Evolutionary conservation across 768 basidiomycete species (phyloP).

Genomic region (Naematelia aurantialba): DNA sequence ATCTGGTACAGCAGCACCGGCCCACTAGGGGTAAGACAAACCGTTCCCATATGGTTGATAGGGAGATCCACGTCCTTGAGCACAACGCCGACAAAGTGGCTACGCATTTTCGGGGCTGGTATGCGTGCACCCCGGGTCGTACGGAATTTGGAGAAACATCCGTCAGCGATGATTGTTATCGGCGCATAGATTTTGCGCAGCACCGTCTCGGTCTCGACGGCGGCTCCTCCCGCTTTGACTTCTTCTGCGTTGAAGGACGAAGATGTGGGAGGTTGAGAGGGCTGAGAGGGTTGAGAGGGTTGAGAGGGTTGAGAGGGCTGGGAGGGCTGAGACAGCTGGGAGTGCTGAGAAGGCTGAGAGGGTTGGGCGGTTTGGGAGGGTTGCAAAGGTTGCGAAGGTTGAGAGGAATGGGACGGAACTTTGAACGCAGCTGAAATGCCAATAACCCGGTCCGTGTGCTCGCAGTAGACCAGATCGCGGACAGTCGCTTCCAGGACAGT

Average conservation of each 20-base stretch:
- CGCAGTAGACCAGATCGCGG: constrained; percentile 51
- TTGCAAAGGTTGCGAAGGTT: too few species aligned
- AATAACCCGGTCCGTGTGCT: constrained; percentile 61
- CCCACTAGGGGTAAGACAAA: constrained; percentile 75
- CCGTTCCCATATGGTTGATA: constrained; percentile 60
- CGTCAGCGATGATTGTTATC: constrained; percentile 84
- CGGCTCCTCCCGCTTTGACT: constrained; percentile 51
- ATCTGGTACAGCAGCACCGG: constrained; percentile 94
- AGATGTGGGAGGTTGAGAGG: too few species aligned
- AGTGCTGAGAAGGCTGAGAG: too few species aligned
- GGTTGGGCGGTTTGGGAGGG: too few species aligned
- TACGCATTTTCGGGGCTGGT: constrained; percentile 55
- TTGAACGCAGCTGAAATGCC: constrained; percentile 44
- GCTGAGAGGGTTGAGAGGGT: too few species aligned
- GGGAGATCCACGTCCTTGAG: constrained; percentile 65
- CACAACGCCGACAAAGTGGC: constrained; percentile 80
- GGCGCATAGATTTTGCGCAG: constrained; percentile 63
- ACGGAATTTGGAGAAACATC: constrained; percentile 92
- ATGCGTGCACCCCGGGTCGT: constrained; percentile 14
- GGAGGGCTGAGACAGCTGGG: too few species aligned
- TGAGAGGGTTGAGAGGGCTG: too few species aligned
- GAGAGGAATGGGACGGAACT: not conserved
- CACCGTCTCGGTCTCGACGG: constrained; percentile 20
- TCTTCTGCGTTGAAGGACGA: constrained; percentile 52
- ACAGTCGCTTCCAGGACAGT: constrained; percentile 48